Conservation (phyloP, 2,329 filamentous ascomycete genomes). For the Aschersonia sp. region DNA sequence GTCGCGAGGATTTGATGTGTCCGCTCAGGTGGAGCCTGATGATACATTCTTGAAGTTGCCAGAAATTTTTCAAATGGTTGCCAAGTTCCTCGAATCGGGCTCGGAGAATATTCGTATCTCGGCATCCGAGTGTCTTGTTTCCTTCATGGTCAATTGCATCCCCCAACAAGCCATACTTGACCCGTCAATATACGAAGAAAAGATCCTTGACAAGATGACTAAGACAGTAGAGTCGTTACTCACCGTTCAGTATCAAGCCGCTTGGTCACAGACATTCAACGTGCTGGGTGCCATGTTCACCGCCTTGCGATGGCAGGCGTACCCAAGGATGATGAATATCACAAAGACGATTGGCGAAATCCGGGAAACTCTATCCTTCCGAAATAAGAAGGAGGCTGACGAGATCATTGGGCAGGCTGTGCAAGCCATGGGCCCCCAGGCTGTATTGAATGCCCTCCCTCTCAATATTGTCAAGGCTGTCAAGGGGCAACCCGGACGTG, state of each 20-base stretch:
- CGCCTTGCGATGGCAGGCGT: constrained; percentile 68
- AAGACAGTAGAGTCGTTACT: constrained; percentile 60
- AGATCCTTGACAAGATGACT: constrained; percentile 68
- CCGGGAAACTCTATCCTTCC: constrained; percentile 74
- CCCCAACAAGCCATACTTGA: constrained; percentile 72
- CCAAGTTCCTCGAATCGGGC: constrained; percentile 68
- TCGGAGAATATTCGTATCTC: constrained; percentile 91
- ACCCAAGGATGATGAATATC: constrained; percentile 62
- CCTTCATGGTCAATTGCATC: constrained; percentile 81
- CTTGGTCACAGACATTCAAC: constrained; percentile 89
- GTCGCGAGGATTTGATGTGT: constrained; percentile 87
- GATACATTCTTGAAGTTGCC: constrained; percentile 88
- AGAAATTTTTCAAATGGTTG: constrained; percentile 66
- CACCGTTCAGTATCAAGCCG: constrained; percentile 81
- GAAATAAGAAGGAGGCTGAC: constrained; percentile 89
- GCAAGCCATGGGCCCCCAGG: constrained; percentile 76
- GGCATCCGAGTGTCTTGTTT: constrained; percentile 86
- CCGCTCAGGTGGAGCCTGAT: constrained; percentile 72
- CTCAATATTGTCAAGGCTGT: constrained; percentile 70
- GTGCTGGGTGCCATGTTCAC: constrained; percentile 81
- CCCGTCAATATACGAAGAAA: constrained; percentile 86
- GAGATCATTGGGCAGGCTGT: constrained; percentile 79
- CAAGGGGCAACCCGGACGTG: constrained; percentile 66
- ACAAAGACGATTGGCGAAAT: constrained; percentile 74
- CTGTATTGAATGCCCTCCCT: constrained; percentile 68